Evolutionary conservation across 768 basidiomycete species (phyloP).

Genomic region (Phanerochaete sordida): DNA sequence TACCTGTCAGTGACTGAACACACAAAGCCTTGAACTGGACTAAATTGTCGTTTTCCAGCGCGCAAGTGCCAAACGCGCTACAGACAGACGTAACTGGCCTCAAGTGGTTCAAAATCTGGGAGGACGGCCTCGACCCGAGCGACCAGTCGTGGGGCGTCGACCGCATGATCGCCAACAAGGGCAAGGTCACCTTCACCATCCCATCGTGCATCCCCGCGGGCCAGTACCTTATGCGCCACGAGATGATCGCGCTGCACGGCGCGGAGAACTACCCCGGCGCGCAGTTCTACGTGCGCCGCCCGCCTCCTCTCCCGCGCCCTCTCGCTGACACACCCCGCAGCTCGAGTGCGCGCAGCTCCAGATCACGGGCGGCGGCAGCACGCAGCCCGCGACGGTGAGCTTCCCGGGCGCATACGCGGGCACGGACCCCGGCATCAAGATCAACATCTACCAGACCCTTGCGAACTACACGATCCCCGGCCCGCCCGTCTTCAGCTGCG

Average conservation of each 20-base stretch:
- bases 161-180: constrained; percentile 43
- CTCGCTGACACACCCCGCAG: constrained; percentile 7
- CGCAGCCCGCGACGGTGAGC: constrained; percentile 29
- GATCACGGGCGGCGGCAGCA: constrained; percentile 32
- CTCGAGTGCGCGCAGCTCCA: constrained; percentile 38
- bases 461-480: constrained; percentile 27
- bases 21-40: not conserved
- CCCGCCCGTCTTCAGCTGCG: constrained; percentile 26
- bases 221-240: constrained; percentile 46
- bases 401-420: constrained; percentile 36
- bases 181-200: constrained; percentile 45
- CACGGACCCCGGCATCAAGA: constrained; percentile 32
- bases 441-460: constrained; percentile 31
- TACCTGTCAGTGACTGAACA: constrained; percentile 38
- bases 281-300: constrained; percentile 40
- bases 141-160: constrained; percentile 44
- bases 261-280: constrained; percentile 49
- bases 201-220: constrained; percentile 44
- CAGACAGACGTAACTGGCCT: constrained; percentile 44
- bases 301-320: not conserved
- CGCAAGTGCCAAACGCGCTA: constrained; percentile 41
- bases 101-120: constrained; percentile 51
- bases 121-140: constrained; percentile 35
- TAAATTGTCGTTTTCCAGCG: constrained; percentile 30
- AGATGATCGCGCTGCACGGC: constrained; percentile 48